phyloP scores from a whole-genome alignment of 345 rosid genomes.

The Lepidium africanum region DNA sequence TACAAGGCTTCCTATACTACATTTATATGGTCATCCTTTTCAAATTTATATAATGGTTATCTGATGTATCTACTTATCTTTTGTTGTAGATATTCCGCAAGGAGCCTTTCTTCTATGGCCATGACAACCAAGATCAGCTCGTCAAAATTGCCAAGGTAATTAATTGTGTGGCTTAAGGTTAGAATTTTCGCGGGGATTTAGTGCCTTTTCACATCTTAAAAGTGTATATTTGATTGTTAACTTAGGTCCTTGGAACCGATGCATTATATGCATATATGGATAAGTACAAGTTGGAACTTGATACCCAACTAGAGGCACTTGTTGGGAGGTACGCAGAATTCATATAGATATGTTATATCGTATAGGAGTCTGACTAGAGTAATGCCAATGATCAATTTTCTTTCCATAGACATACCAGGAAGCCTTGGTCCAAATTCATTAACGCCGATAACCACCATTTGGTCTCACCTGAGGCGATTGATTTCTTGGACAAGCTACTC shows the following conservation, averaged over 20 bases:
- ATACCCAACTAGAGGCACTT: constrained; percentile 88
- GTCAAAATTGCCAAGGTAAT: constrained; percentile 94
- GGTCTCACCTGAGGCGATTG: constrained; percentile 93
- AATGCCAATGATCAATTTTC: neutral
- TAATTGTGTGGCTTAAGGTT: neutral
- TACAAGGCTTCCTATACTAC: neutral
- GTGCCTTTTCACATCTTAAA: neutral
- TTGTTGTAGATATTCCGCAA: constrained; percentile 69
- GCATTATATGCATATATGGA: constrained; percentile 84
- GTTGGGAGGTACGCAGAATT: constrained; percentile 68
- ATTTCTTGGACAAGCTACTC: constrained; percentile 89
- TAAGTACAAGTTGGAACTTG: constrained; percentile 92
- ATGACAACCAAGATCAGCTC: constrained; percentile 95
- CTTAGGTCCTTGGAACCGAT: constrained; percentile 95
- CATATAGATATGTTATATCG: neutral
- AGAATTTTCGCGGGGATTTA: neutral
- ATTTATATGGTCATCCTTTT: neutral
- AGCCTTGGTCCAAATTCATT: constrained; percentile 88
- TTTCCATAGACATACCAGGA: constrained; percentile 75
- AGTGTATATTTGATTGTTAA: neutral
- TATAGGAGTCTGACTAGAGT: neutral
- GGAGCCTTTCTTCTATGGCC: constrained; percentile 97
- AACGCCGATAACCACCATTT: constrained; percentile 88
- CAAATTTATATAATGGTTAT: neutral
- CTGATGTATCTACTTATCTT: neutral